Evolutionary conservation across 495 filamentous ascomycete species (phyloP), one percentile per base, ranked within the genome.

Genomic region (Collariella sp.): DNA sequence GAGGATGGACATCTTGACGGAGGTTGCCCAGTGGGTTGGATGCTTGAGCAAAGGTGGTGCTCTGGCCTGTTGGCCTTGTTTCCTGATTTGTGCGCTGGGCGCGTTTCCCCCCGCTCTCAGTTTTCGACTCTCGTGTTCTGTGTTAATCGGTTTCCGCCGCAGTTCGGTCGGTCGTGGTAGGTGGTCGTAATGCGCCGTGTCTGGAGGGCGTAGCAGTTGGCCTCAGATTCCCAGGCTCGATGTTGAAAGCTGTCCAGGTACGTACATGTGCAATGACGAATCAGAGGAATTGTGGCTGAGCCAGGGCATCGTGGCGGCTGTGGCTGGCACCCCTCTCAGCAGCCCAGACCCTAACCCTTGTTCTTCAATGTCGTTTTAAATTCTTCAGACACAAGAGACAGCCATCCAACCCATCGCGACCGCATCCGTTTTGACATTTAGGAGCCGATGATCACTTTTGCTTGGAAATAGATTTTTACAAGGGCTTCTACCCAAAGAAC

Each of bases 1-100:
- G 2, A 59, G 52, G 9, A 59, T 47, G 7, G 57, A 50, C 57
- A 59, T 59, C 10, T 51, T 59, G 53, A 23, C n/a, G 18, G 20
- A 2, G 20, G 7, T 3, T 18, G 44, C 35, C 34, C 52, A n/a
- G 43, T 34, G 11, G 22, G 35, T 34, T n/a, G 23, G 15, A 40
- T 47, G 35, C 13, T 22, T 38, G 33, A 2, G 19, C 7, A 33
- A 1, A 19, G 43, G 6, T n/a, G 49, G 34, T 33, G 20, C 16
- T 31, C 9, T 31, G 5, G 26, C 9, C 26, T 26, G 46, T 13
- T 34, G 44, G 44, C 44, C 46, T 24, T n/a, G n/a, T n/a, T n/a
- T n/a, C n/a, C n/a, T n/a, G n/a, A n/a, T n/a, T n/a, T n/a, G n/a
- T n/a, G n/a, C 9, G 26, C 26, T 31, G 26, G 26, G 26, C 26